These are phyloP conservation scores for Diplosphaera chodatii DNA, from an alignment of 139 green algal genomes.

Conservation along the genomic window DNA sequence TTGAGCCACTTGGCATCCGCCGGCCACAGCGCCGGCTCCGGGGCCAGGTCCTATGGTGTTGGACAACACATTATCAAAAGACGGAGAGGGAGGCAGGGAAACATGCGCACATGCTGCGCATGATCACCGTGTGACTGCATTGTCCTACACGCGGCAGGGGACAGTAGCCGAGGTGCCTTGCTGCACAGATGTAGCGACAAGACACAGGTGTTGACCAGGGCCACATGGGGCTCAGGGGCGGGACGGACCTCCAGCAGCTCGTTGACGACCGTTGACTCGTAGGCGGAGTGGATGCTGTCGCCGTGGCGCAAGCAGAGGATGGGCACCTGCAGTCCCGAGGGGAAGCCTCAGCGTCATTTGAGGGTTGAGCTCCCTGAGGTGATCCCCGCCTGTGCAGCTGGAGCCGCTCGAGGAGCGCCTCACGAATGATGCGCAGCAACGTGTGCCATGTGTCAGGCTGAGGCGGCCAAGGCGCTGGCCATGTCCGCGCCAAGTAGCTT, in stretches of 20 bases:
- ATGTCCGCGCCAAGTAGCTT: neutral
- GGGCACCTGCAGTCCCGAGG: neutral
- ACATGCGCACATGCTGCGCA: neutral
- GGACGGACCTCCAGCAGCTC: neutral
- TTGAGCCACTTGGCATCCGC: neutral
- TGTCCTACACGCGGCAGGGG: no score
- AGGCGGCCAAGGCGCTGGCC: no score
- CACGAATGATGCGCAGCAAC: no score
- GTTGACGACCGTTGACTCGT: constrained; percentile 6
- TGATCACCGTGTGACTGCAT: no score
- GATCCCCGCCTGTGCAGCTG: no score
- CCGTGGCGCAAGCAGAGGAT: neutral
- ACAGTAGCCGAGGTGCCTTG: no score
- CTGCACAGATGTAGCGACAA: no score
- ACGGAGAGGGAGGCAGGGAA: neutral
- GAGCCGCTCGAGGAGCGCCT: no score
- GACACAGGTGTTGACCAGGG: no score
- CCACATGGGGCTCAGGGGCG: no score
- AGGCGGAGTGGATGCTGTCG: neutral
- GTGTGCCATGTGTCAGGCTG: no score
- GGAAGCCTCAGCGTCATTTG: neutral
- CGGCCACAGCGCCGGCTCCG: neutral
- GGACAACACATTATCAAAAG: neutral
- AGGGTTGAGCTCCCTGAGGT: no score
- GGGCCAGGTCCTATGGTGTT: neutral